Base-by-base conservation (phyloP, 805 yeast species). In the Wickerhamiella cacticola region DNA sequence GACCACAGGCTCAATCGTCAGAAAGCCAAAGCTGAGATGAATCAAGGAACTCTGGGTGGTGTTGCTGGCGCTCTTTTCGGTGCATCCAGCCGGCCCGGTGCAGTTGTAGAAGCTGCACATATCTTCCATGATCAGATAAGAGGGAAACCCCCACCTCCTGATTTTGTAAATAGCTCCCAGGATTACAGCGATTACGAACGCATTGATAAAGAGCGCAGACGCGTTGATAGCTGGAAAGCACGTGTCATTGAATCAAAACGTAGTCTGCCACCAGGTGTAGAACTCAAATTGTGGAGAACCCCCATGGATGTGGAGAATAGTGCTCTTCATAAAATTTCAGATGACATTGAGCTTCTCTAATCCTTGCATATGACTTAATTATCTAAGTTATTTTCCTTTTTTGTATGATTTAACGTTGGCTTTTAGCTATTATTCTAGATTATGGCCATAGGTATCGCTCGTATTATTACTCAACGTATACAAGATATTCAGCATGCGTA, bases 181-280 rank as follows among this genome's bases (percentile, higher is more conserved):
- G 59, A 60, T 25, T 55, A 54, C 43, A 46, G 50, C 15, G 64
- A 59, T 23, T 51, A 50, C 38, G 59, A 58, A 18, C 56, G 56
- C 2, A 33, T 46, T 24, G 31, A 36, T 33, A 43, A 41, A 19
- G 54, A 49, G 53, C 75, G 70, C 49, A 34, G 16, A 18, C 71
- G 67, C 40, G 70, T 70, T 21, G 79, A 75, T 18, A 55, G 66
- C 16, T 80, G 88, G 88, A 71, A 69, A 48, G 64, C 65, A 26
- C 67, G 85, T 39, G 66, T 77, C 1, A 52, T 62, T n/a, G 59
- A 63, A 3, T 72, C 77, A 9, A 59, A 67, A 8, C 56, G 62
- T 41, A 62, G 59, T 48, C 60, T 74, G 18, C 76, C 77, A 1
- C 56, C 57, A 1, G 52, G 60, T 10, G 63, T 72, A 9, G 58